Conservation (phyloP, 2,329 filamentous ascomycete genomes). For the Colletotrichum truncatum region DNA sequence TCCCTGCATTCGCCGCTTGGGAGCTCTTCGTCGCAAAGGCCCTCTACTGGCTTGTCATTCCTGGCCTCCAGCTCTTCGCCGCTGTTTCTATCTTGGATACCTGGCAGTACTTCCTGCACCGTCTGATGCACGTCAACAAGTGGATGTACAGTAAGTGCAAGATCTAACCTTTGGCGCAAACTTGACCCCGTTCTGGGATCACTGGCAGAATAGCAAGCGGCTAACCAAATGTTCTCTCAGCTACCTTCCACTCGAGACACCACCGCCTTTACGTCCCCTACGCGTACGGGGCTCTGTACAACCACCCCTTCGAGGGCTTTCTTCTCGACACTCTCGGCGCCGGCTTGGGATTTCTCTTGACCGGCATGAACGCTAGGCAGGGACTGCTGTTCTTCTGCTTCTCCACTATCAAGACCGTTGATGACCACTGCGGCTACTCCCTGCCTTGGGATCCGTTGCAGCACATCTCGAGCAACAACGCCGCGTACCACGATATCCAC, state of each 20-base stretch:
- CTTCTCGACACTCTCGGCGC: conserved; percentile 91
- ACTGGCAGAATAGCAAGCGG: background rate
- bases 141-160: conserved; percentile 92
- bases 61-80: conserved; percentile 78
- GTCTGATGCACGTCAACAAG: conserved; percentile 96
- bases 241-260: conserved; percentile 91
- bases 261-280: conserved; percentile 98
- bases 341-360: conserved; percentile 82
- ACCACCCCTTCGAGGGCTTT: conserved; percentile 94
- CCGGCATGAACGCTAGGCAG: conserved; percentile 85
- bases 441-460: conserved; percentile 96
- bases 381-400: conserved; percentile 89
- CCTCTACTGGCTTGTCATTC: conserved; percentile 83
- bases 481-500: conserved; percentile 96
- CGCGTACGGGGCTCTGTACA: conserved; percentile 96
- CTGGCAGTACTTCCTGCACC: conserved; percentile 98
- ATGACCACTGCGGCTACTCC: conserved; percentile 97
- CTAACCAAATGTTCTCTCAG: conserved; percentile 49
- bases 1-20: conserved; percentile 84
- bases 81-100: conserved; percentile 86
- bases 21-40: conserved; percentile 78
- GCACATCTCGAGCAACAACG: conserved; percentile 92
- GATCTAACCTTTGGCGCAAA: conserved; percentile 61
- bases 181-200: background rate
- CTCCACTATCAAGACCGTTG: conserved; percentile 94